phyloP scores from a whole-genome alignment of 108 stramenopile species.

The Phaeodactylum tricornutum region DNA sequence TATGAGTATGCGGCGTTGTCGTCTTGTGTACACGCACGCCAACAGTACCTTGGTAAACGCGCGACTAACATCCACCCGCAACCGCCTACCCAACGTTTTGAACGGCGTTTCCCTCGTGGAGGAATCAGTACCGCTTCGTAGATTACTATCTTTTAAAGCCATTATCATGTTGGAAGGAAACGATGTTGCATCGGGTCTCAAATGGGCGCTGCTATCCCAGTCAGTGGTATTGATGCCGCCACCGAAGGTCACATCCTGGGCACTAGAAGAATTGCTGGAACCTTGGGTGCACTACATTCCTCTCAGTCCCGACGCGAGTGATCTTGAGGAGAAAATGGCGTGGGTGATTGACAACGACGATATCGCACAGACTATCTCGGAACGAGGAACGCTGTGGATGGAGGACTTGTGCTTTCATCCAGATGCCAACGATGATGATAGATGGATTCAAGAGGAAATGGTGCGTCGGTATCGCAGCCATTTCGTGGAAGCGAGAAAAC shows the following conservation, averaged over 20 bases:
- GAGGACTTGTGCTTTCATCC: slow-evolving; percentile 58
- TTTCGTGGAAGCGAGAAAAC: no score
- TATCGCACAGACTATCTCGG: slow-evolving; percentile 46
- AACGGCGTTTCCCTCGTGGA: slow-evolving; percentile 31
- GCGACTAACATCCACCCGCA: slow-evolving; percentile 38
- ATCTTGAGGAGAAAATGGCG: slow-evolving; percentile 53
- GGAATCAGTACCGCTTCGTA: slow-evolving; percentile 13
- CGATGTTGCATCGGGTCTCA: slow-evolving; percentile 70
- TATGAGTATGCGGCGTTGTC: slow-evolving; percentile 33
- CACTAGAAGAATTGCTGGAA: slow-evolving; percentile 58
- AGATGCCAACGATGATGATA: slow-evolving; percentile 39
- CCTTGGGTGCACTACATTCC: slow-evolving; percentile 80
- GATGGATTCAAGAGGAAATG: slow-evolving; percentile 34
- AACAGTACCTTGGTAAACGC: slow-evolving; percentile 56
- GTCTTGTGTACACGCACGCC: slow-evolving; percentile 45
- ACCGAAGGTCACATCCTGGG: slow-evolving; percentile 60
- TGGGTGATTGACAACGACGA: slow-evolving; percentile 65
- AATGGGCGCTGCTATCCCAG: slow-evolving; percentile 54
- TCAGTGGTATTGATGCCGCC: slow-evolving; percentile 67
- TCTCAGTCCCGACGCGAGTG: slow-evolving; percentile 37
- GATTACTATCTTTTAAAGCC: slow-evolving; percentile 32
- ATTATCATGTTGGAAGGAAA: slow-evolving; percentile 68
- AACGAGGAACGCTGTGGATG: slow-evolving; percentile 60
- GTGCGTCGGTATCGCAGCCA: slow-evolving; percentile 25
- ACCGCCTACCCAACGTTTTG: slow-evolving; percentile 29